Evolutionary conservation across 2,329 filamentous ascomycete genomes (phyloP).

Genomic region (Xylaria sp.): DNA sequence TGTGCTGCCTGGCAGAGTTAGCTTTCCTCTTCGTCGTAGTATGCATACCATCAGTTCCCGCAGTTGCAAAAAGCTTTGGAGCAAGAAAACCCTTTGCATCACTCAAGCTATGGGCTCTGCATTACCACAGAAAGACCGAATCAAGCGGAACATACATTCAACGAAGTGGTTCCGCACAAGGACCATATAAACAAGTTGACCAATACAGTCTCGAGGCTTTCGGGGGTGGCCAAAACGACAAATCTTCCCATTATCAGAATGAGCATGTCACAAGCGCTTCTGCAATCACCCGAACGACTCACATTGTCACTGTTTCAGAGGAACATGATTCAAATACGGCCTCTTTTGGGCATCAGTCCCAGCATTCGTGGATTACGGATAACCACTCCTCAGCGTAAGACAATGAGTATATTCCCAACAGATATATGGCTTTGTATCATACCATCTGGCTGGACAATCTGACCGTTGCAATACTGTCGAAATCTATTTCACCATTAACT

Average conservation of each 20-base stretch:
- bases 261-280: background rate
- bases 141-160: background rate
- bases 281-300: background rate
- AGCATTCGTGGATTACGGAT: background rate
- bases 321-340: background rate
- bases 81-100: background rate
- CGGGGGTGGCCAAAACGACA: background rate
- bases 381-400: background rate
- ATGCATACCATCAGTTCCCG: conserved; percentile 4
- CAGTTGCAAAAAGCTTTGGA: background rate
- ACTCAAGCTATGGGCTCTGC: background rate
- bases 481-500: background rate
- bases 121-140: background rate
- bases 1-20: conserved; percentile 13
- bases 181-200: background rate
- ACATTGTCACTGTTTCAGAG: background rate
- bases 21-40: conserved; percentile 13
- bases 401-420: background rate
- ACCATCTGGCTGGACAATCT: no score
- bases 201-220: background rate
- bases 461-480: no score
- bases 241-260: background rate
- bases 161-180: background rate
- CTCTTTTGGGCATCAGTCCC: background rate
- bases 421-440: no score